Base-by-base conservation (phyloP, 805 yeast genomes). In the Pichia cephalocereana region DNA sequence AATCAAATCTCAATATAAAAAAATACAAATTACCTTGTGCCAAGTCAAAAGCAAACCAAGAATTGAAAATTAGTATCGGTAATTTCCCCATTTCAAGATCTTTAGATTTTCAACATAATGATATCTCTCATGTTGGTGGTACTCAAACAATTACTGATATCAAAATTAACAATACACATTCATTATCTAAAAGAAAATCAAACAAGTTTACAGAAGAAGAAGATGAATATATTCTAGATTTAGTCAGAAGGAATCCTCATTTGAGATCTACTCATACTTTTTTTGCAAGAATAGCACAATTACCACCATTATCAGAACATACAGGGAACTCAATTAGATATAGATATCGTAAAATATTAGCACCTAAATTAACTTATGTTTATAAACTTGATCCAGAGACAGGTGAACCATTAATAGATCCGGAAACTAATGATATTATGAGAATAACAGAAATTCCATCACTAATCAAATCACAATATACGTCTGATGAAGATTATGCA, bases 301-400 rank as follows among this genome's bases (percentile, higher is more conserved):
- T 74, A 44, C 60, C 62, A 1, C 43, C 56, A 27, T 68, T 85
- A 47, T 72, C 74, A 19, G 77, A 77, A 45, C 93, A 85, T 65
- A 82, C 91, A 0, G 87, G 89, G 12, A 82, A 85, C 54, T 83
- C 90, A 1, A 79, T 85, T 43, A 72, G 95, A 54, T 84, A 75
- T 54, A 71, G 84, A 57, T 79, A 64, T 57, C 69, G 82, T 53
- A 73, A 70, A 26, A 68, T 71, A 28, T 58, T 79, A 15, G 58
- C 70, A 3, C 62, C 67, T 31, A 59, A 66, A 36, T 53, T 79
- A 38, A 67, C 65, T 2, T 77, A 63, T 52, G 82, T 76, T 19
- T 79, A 76, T 54, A 67, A 74, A 49, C 71, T 74, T 17, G 76
- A 74, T 56, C 66, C 64, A 4, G 55, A 60, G 14, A 63, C 68